Evolutionary conservation across 2,329 filamentous ascomycete species (phyloP).

Genomic region (Aspergillus sp.): DNA sequence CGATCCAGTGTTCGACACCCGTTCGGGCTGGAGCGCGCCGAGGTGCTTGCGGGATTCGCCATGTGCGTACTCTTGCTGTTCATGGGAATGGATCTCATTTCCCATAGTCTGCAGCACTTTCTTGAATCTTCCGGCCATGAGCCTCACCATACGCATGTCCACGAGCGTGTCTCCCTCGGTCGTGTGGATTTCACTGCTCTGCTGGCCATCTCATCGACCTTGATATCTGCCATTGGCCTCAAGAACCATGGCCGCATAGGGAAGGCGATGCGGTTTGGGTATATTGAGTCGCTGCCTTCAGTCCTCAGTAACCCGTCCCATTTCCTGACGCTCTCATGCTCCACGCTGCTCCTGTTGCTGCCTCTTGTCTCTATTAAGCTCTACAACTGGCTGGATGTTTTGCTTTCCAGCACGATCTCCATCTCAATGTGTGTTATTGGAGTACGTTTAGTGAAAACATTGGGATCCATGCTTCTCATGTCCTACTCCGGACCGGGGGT

Average conservation of each 20-base stretch:
- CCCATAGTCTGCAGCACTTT: slow-evolving; percentile 90
- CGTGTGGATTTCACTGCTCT: slow-evolving; percentile 79
- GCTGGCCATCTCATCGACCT: slow-evolving; percentile 77
- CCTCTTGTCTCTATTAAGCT: slow-evolving; percentile 79
- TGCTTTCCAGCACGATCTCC: slow-evolving; percentile 79
- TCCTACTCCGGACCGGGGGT: slow-evolving; percentile 69
- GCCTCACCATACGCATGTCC: slow-evolving; percentile 69
- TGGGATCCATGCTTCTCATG: slow-evolving; percentile 96
- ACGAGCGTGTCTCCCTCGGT: slow-evolving; percentile 70
- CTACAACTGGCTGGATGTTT: slow-evolving; percentile 79
- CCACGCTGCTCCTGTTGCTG: slow-evolving; percentile 74
- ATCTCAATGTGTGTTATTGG: slow-evolving; percentile 87
- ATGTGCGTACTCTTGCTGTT: slow-evolving; percentile 97
- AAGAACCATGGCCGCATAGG: slow-evolving; percentile 91
- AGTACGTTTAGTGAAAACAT: slow-evolving; percentile 75
- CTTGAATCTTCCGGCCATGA: slow-evolving; percentile 76
- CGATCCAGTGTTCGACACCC: slow-evolving; percentile 89
- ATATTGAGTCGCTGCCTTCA: slow-evolving; percentile 77
- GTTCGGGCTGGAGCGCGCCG: slow-evolving; percentile 86
- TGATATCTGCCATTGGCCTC: slow-evolving; percentile 82
- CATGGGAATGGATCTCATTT: slow-evolving; percentile 93
- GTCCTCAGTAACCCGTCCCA: slow-evolving; percentile 95
- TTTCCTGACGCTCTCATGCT: slow-evolving; percentile 88
- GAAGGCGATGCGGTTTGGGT: slow-evolving; percentile 83
- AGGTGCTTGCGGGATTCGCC: slow-evolving; percentile 92